Evolutionary conservation across 208 protist genomes (phyloP), one percentile per base, ranked within the genome.

Genomic region (Acanthamoeba divionensis): DNA sequence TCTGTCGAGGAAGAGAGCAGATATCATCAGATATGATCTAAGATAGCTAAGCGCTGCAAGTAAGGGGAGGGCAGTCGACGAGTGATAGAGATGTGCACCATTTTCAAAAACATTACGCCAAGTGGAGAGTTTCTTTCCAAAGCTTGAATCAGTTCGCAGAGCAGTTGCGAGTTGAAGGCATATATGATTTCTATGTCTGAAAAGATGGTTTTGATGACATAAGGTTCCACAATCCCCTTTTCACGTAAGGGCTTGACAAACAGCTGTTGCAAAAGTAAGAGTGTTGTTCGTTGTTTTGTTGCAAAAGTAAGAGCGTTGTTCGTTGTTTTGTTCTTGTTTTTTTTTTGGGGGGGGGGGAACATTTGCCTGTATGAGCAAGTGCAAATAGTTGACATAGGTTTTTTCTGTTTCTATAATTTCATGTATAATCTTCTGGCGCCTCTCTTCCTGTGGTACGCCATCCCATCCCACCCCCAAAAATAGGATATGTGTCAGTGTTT

Each of bases 151-250:
- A 85, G 75, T 48, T 85, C 75, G 26, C 52, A 13, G 4, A 85
- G 75, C 36, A 85, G 75, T 38, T 85, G 75, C 31, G 75, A 85
- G 33, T 85, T 85, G 75, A 85, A 85, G 75, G 33, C 44, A n/a
- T 63, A 54, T 18, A 85, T 57, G 4, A 31, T 85, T 21, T 85
- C 75, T 5, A 85, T 54, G 47, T 85, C 75, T 36, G 75, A 85
- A 24, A 85, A 85, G 12, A 85, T 63, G 75, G 52, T 44, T 12
- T 54, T 24, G 6, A 85, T 54, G 50, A 48, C 47, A n/a, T 85
- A 31, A 9, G 65, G 52, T 31, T 85, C 75, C 4, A 85, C 24
- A 21, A 85, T 54, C 12, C 50, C 75, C 29, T 63, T 62, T 38
- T 85, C 75, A 31, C 65, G 60, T 8, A 85, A 54, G 0, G 75